Evolutionary conservation across 768 basidiomycete genomes (phyloP), one percentile per base, ranked within the genome.

Genomic region (Tylopilus vinaceipallidus): DNA sequence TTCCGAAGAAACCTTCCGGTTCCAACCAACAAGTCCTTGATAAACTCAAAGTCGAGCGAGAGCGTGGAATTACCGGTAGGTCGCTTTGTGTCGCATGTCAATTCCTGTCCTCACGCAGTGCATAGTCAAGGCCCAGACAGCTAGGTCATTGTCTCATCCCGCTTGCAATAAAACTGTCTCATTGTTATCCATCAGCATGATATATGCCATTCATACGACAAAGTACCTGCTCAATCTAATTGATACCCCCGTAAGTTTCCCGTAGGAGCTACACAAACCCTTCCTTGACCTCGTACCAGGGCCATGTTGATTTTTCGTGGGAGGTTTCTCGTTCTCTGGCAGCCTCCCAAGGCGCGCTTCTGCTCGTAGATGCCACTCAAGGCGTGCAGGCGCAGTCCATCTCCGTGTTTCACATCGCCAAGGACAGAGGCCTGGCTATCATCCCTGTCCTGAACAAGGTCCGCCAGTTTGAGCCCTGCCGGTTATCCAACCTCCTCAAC

Each of bases 251-350:
- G 91, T 88, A 59, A 46, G 77, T 63, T 34, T 36, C 17, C 19
- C 9, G 10, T 29, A 24, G 1, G 22, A 13, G 14, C 3, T 20
- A 14, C 29, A 12, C 14, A 13, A n/a, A 8, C 1, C 14, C 23
- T 43, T 13, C 6, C 20, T 47, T 56, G 24, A 67, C 16, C n/a
- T 24, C 3, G 2, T 26, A 14, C 8, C 55, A 89, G 82, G 95
- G 97, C 2, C 97, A 99, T 70, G 97, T 98, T 32, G 97, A 99
- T 73, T 99, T 99, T 70, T 81, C 91, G 50, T 97, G 93, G 84
- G 95, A 98, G 69, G 92, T 99, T 29, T 88, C 92, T 14, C 81
- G 97, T 41, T 93, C 91, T 23, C 71, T 98, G 34, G 86, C 92
- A 4, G 93, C 95, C 27, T 97, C 90, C 57, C 91, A 99, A 72